Evolutionary conservation across 106 monocot genomes (phyloP).

Genomic region (Dactylorhiza incarnata): DNA sequence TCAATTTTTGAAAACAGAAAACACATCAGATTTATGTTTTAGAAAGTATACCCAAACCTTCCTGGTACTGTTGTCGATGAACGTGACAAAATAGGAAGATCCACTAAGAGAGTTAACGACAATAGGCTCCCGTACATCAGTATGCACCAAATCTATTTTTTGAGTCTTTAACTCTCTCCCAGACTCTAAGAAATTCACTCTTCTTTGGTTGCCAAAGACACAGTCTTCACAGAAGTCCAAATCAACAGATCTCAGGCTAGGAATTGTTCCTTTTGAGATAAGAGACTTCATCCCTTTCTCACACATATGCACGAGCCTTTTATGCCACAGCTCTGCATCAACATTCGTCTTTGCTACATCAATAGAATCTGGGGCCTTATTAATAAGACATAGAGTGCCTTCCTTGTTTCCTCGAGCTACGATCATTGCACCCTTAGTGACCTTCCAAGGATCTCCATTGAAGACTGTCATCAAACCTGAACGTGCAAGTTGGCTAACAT

Average conservation of each 20-base stretch:
- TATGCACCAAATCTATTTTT: background rate
- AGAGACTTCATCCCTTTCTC: background rate
- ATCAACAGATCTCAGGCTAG: no score
- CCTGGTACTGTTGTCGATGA: background rate
- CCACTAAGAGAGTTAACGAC: background rate
- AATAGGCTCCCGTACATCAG: background rate
- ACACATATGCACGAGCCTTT: background rate
- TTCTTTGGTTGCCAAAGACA: background rate
- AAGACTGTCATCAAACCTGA: background rate
- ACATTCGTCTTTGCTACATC: background rate
- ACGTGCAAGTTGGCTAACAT: background rate
- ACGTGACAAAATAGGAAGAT: background rate
- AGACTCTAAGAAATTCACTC: background rate
- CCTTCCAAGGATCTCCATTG: background rate
- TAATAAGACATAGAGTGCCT: background rate
- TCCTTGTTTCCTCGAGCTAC: background rate
- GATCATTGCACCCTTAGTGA: background rate
- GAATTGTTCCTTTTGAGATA: no score
- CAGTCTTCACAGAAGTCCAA: slow-evolving; percentile 5
- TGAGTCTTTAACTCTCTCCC: background rate
- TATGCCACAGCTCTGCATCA: background rate
- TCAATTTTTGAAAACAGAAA: background rate
- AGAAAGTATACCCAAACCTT: background rate
- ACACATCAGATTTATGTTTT: background rate
- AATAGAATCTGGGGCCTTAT: background rate